A percentile compares a stretch with the other conserved stretches of the same genome.
Evolutionary conservation across 2,329 filamentous ascomycete genomes (phyloP).

Genomic region (Boeremia exigua): DNA sequence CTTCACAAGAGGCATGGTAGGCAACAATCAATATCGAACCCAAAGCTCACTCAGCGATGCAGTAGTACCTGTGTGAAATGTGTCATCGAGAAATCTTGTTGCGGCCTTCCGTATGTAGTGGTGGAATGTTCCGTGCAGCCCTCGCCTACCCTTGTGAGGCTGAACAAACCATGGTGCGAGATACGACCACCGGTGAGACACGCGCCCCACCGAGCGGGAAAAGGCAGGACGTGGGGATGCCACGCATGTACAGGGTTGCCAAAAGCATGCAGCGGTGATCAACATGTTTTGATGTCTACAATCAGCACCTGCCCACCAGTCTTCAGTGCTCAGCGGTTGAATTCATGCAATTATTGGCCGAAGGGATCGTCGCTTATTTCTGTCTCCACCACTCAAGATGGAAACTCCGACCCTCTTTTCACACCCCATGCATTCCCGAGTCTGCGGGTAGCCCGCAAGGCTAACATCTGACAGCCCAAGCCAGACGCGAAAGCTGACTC

Average conservation of each 20-base stretch:
- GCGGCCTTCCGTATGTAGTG: not conserved
- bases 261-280: not conserved
- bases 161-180: not conserved
- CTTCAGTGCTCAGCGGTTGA: not conserved
- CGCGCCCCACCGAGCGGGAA: conserved; percentile 7
- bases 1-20: conserved; percentile 10
- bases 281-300: too few relatives aligned
- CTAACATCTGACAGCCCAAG: not conserved
- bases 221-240: conserved; percentile 3
- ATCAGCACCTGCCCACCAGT: too few relatives aligned
- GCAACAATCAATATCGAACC: too few relatives aligned
- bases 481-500: not conserved
- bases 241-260: not conserved
- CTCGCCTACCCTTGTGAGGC: conserved; percentile 5
- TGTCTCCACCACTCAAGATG: not conserved
- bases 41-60: not conserved
- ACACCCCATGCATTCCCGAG: not conserved
- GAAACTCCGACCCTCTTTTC: not conserved
- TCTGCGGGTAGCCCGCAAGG: not conserved
- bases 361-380: not conserved
- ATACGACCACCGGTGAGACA: conserved; percentile 20
- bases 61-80: not conserved
- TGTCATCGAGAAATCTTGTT: not conserved
- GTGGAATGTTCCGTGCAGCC: not conserved
- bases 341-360: not conserved